Percentiles rank a stretch among this genome's conserved stretches.
Evolutionary conservation across 2,329 filamentous ascomycete species (phyloP).

Genomic region (Diaporthe nobilis): DNA sequence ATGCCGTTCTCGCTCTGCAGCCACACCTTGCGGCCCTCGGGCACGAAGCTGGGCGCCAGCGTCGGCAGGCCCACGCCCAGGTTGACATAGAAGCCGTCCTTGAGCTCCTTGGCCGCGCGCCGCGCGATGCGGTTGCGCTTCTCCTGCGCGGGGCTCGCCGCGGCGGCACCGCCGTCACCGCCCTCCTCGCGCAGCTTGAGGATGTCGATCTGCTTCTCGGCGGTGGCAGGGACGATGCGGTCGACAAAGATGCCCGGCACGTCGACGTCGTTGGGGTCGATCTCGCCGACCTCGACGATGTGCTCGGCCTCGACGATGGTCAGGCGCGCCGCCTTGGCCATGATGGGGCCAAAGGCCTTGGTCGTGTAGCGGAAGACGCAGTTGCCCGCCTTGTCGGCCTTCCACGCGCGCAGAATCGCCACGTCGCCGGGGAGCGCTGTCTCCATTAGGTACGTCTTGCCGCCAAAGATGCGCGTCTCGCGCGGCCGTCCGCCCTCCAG

Average conservation of each 20-base stretch:
- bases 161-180: constrained; percentile 49
- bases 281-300: constrained; percentile 81
- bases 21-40: constrained; percentile 79
- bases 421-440: constrained; percentile 82
- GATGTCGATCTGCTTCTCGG: constrained; percentile 80
- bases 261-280: constrained; percentile 81
- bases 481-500: constrained; percentile 75
- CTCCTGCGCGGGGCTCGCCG: constrained; percentile 61
- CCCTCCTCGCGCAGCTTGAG: constrained; percentile 68
- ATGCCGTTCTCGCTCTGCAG: constrained; percentile 91
- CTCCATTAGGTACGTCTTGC: constrained; percentile 83
- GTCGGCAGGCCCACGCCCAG: constrained; percentile 86
- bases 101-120: constrained; percentile 84
- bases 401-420: constrained; percentile 82
- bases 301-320: constrained; percentile 90
- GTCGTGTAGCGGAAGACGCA: constrained; percentile 86
- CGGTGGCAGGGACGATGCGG: constrained; percentile 81
- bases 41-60: constrained; percentile 83
- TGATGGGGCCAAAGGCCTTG: constrained; percentile 80
- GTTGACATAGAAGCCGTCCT: constrained; percentile 85
- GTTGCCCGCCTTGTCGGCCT: constrained; percentile 83
- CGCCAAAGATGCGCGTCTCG: constrained; percentile 81
- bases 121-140: constrained; percentile 81
- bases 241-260: constrained; percentile 88
- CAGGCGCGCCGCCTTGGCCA: constrained; percentile 84